Evolutionary conservation across 2,329 filamentous ascomycete species (phyloP), one percentile per base, ranked within the genome.

Genomic region (Verticillium zaregamsianum): DNA sequence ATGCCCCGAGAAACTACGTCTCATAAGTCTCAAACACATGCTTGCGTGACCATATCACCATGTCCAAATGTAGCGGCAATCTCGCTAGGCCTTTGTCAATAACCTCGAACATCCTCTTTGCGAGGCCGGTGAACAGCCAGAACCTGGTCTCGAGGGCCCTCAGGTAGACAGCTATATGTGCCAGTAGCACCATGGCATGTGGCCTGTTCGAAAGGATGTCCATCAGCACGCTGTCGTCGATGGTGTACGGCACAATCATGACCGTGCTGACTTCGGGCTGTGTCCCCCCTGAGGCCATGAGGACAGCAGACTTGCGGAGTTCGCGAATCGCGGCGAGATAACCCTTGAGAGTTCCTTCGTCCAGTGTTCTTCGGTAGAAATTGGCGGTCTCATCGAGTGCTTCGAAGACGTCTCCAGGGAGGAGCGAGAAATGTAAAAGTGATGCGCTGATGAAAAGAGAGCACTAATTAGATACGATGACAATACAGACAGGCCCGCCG

Each of bases 111-210:
- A 68, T 9, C 31, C 66, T 65, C 20, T 52, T 62, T 14, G 67
- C 63, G 71, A 70, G 73, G 2, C 71, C 69, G 59, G 62, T 65
- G 2, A 65, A 7, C 55, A 60, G 71, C 71, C 71, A 73, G 58
- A 66, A 72, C 15, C 52, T 60, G 33, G 60, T 68, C 45, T 73
- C 71, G 5, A 71, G 31, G 5, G 64, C 58, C 25, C 68, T 65
- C 20, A 71, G 59, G 14, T 68, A 63, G 0, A 73, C 63, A 14
- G 65, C 60, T 31, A 68, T 68, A 37, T 73, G 61, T 5, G 68
- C 66, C 20, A 73, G 57, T 2, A 73, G 59, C 5, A 73, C 59
- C 31, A 72, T 63, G 2, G 68, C 69, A 17, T 69, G 67, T 1
- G 69, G 68, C 2, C 60, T 66, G 7, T 62, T 60, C 3, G 67